These are phyloP conservation scores for Papiliotrema fonsecae DNA, from an alignment of 1,284 basidiomycete genomes.

Conservation along the genomic window DNA sequence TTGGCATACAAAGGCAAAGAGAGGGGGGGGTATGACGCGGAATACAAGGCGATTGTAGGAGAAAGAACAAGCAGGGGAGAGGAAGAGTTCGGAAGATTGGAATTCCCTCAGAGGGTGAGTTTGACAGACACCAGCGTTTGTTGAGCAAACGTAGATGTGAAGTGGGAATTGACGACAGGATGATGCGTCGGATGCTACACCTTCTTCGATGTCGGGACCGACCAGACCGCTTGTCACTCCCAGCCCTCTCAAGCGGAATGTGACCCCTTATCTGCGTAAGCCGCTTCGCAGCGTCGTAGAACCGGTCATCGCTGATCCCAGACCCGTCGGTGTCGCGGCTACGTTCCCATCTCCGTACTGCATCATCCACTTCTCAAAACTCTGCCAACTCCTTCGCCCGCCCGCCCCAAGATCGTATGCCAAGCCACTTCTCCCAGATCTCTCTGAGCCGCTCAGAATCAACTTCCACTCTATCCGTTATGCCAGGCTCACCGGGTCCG, in stretches of 20 bases:
- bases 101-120: conserved; percentile 12
- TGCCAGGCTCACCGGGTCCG: conserved; percentile 4
- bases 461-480: conserved; percentile 23
- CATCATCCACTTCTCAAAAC: conserved; percentile 59
- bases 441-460: conserved; percentile 38
- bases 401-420: conserved; percentile 17
- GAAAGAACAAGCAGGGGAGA: conserved; percentile 15
- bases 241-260: conserved; percentile 19
- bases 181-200: conserved; percentile 35
- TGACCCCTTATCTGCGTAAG: conserved; percentile 22
- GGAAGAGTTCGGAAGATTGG: conserved; percentile 31
- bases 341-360: conserved; percentile 56
- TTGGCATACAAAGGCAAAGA: neutral
- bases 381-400: conserved; percentile 9
- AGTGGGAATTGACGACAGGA: no score
- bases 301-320: conserved; percentile 49
- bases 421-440: conserved; percentile 40
- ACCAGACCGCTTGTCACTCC: conserved; percentile 1
- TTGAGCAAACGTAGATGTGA: neutral
- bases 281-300: no score
- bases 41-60: conserved; percentile 19
- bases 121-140: conserved; percentile 4
- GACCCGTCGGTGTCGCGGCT: conserved; percentile 78
- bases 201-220: neutral
- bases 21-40: conserved; percentile 12